Evolutionary conservation across 2,329 filamentous ascomycete species (phyloP).

Genomic region (Ceratocystis albifundus): DNA sequence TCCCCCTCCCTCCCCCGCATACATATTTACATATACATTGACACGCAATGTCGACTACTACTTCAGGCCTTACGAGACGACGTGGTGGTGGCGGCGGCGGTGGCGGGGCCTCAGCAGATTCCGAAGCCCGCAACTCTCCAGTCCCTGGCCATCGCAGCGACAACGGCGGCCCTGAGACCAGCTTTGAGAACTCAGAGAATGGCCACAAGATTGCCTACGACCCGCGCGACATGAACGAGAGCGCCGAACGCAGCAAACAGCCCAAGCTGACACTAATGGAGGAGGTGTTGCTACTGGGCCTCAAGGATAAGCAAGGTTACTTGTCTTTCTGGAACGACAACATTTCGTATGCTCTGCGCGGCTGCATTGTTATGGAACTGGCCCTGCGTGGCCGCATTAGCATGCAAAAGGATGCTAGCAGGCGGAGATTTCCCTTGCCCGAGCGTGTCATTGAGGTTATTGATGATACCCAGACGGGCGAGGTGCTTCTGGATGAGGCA

Average conservation of each 20-base stretch:
- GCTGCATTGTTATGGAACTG: conserved; percentile 95
- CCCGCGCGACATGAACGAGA: conserved; percentile 93
- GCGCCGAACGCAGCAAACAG: conserved; percentile 89
- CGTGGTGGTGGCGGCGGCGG: conserved; percentile 55
- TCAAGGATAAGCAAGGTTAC: conserved; percentile 98
- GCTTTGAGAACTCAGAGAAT: conserved; percentile 84
- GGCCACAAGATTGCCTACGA: conserved; percentile 98
- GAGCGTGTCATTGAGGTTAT: conserved; percentile 94
- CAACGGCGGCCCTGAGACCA: conserved; percentile 59
- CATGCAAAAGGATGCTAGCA: conserved; percentile 94
- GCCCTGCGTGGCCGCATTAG: conserved; percentile 91
- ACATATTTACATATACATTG: too few relatives aligned
- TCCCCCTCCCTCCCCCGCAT: too few relatives aligned
- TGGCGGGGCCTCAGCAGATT: conserved; percentile 46
- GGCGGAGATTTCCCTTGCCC: conserved; percentile 82
- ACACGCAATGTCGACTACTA: conserved; percentile 19
- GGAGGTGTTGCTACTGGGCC: conserved; percentile 83
- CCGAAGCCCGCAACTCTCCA: conserved; percentile 30
- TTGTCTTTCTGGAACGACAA: conserved; percentile 99
- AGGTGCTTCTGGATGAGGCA: conserved; percentile 93
- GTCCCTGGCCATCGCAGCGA: conserved; percentile 47
- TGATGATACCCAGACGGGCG: conserved; percentile 90
- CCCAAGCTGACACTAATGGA: conserved; percentile 98
- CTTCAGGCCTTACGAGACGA: conserved; percentile 49
- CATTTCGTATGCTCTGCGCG: conserved; percentile 93